Conservation (phyloP, 2,329 filamentous ascomycete genomes). For the Botryotinia convoluta region DNA sequence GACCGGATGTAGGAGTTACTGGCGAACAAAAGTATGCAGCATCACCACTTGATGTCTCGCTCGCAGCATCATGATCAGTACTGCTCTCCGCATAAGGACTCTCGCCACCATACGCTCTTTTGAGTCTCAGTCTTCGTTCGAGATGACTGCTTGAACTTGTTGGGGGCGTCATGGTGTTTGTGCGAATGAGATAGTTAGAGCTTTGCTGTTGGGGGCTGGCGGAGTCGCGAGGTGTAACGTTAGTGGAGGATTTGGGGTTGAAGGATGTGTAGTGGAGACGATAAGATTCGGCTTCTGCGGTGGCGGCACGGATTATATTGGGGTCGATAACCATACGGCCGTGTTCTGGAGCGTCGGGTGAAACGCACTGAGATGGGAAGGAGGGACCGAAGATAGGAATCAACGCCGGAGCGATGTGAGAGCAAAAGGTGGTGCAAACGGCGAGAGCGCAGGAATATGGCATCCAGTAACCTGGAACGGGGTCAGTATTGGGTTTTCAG, state of each 20-base stretch:
- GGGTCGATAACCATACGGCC: conserved; percentile 65
- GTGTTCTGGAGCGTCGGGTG: conserved; percentile 60
- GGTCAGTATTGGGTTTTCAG: neutral
- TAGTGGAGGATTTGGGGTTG: conserved; percentile 27
- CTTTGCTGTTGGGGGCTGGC: conserved; percentile 16
- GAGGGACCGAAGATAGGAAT: conserved; percentile 86
- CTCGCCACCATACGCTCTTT: conserved; percentile 39
- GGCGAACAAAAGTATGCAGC: conserved; percentile 32
- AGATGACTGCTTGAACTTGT: conserved; percentile 24
- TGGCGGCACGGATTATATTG: conserved; percentile 52
- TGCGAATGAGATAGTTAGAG: conserved; percentile 1
- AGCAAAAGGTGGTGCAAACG: conserved; percentile 86
- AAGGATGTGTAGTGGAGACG: conserved; percentile 37
- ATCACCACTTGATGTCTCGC: conserved; percentile 30
- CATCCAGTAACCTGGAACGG: conserved; percentile 86
- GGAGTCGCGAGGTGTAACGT: conserved; percentile 3
- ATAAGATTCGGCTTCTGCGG: conserved; percentile 47
- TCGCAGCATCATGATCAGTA: conserved; percentile 41
- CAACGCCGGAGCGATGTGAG: conserved; percentile 76
- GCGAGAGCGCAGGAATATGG: conserved; percentile 83
- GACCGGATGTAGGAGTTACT: conserved; percentile 25
- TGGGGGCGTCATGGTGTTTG: conserved; percentile 22
- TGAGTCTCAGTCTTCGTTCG: conserved; percentile 35
- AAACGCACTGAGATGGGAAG: conserved; percentile 72
- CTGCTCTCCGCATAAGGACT: conserved; percentile 44